Conservation (phyloP, 2,329 filamentous ascomycete species). For the Exophiala bonariae region DNA sequence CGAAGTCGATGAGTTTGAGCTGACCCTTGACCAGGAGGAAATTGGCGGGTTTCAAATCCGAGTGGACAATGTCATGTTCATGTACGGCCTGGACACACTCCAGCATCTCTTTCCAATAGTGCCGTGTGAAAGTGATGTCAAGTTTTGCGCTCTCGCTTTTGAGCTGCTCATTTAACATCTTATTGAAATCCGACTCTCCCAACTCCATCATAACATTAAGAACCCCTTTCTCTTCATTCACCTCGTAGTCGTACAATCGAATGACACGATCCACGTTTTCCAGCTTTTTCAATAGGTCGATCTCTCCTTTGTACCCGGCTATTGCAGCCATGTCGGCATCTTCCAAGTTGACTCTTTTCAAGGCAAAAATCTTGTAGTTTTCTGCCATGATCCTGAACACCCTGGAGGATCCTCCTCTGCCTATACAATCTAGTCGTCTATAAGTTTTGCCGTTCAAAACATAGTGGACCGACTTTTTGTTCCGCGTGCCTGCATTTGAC, state of each 20-base stretch:
- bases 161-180: constrained; percentile 72
- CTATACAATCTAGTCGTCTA: constrained; percentile 84
- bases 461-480: constrained; percentile 74
- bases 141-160: constrained; percentile 73
- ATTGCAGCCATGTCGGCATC: constrained; percentile 83
- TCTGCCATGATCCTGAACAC: constrained; percentile 97
- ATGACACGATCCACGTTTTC: constrained; percentile 87
- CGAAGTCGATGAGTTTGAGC: constrained; percentile 96
- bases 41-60: constrained; percentile 94
- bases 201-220: constrained; percentile 96
- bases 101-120: constrained; percentile 99
- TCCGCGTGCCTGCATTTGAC: constrained; percentile 74
- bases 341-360: constrained; percentile 90
- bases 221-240: constrained; percentile 87
- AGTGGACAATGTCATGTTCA: constrained; percentile 88
- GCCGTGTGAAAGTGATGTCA: constrained; percentile 89
- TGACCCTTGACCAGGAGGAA: constrained; percentile 89
- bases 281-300: constrained; percentile 81
- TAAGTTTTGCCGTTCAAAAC: constrained; percentile 91
- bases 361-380: constrained; percentile 90
- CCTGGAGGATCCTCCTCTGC: constrained; percentile 87
- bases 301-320: constrained; percentile 89
- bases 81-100: constrained; percentile 91
- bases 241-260: constrained; percentile 84
- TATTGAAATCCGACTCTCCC: constrained; percentile 89